Conservation (phyloP, 2,329 filamentous ascomycete genomes). For the Ilyonectria mors-panacis region DNA sequence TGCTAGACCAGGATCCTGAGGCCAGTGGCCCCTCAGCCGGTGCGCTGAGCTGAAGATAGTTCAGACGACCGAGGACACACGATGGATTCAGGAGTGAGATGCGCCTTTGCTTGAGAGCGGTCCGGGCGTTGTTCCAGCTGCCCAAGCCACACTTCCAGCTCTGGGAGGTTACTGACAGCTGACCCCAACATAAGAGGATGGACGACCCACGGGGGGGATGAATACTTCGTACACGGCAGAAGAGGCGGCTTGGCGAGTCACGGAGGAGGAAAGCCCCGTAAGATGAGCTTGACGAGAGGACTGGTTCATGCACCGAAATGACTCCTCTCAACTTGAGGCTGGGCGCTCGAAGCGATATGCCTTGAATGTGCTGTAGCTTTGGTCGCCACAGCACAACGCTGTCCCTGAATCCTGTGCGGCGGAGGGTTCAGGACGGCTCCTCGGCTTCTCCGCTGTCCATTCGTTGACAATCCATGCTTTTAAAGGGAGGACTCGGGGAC, state of each 20-base stretch:
- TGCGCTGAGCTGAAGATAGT: constrained; percentile 43
- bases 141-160: constrained; percentile 6
- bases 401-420: constrained; percentile 7
- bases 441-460: constrained; percentile 10
- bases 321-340: constrained; percentile 20
- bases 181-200: constrained; percentile 13
- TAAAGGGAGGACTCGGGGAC: constrained; percentile 2
- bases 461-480: constrained; percentile 15
- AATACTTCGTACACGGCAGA: neutral
- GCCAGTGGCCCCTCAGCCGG: constrained; percentile 29
- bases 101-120: constrained; percentile 21
- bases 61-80: constrained; percentile 32
- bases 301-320: constrained; percentile 41
- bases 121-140: constrained; percentile 14
- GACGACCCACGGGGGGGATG: constrained; percentile 10
- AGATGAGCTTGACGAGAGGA: constrained; percentile 21
- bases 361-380: constrained; percentile 6
- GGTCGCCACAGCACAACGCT: constrained; percentile 7
- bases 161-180: constrained; percentile 13
- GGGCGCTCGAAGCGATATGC: neutral
- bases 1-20: constrained; percentile 22
- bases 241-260: constrained; percentile 7
- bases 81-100: constrained; percentile 13
- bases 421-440: constrained; percentile 9
- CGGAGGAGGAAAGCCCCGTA: constrained; percentile 5